Percentiles rank a stretch among this genome's conserved stretches.
Conservation (phyloP, 2,329 filamentous ascomycete genomes). For the Aphanocladium album region DNA sequence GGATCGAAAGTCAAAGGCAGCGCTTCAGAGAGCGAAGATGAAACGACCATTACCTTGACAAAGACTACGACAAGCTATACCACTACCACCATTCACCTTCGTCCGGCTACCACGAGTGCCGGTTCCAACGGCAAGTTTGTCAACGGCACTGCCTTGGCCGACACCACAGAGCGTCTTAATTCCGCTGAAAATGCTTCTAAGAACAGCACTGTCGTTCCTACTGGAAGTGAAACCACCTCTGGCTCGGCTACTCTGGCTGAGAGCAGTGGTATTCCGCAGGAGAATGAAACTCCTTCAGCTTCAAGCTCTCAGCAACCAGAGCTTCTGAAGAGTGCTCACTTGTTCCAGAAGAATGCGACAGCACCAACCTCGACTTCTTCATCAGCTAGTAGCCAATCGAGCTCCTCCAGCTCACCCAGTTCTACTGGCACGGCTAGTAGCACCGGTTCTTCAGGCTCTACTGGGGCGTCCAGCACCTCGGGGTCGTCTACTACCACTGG, state of each 20-base stretch:
- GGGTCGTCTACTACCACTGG: no score
- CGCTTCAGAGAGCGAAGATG: not conserved
- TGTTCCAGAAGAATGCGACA: not conserved
- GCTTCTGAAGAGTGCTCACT: not conserved
- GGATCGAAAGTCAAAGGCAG: not conserved
- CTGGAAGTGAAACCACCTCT: not conserved
- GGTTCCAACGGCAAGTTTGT: not conserved
- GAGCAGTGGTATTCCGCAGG: not conserved
- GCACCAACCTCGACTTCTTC: not conserved
- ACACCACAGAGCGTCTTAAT: not conserved
- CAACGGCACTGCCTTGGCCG: not conserved
- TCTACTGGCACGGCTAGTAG: not conserved
- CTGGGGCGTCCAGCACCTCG: no score
- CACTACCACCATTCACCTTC: not conserved
- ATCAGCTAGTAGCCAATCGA: not conserved
- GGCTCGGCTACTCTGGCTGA: not conserved
- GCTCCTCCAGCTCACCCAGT: not conserved
- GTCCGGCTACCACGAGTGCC: not conserved
- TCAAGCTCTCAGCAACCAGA: not conserved
- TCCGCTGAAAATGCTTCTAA: not conserved
- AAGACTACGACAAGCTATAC: constrained; percentile 6
- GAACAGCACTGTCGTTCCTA: not conserved
- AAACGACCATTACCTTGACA: constrained; percentile 1
- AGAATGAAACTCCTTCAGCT: not conserved
- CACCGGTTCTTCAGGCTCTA: not conserved